A percentile compares a stretch with the other conserved stretches of the same genome.
Evolutionary conservation across 805 yeast species (phyloP).

Genomic region (Starmerella vitae): DNA sequence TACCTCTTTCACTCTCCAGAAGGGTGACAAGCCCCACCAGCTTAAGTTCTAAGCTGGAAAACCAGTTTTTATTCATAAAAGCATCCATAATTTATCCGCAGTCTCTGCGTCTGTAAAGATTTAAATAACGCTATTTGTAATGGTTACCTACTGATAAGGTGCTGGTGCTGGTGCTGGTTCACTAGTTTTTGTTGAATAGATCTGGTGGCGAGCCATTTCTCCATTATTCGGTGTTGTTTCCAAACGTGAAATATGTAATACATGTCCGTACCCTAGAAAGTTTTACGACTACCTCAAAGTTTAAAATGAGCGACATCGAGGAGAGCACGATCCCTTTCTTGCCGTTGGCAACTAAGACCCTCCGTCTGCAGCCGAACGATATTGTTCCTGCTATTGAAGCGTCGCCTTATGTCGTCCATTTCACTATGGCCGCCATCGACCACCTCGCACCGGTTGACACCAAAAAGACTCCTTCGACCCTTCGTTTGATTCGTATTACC

Average conservation of each 20-base stretch:
- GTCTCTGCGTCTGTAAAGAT: not conserved
- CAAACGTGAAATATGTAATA: not conserved
- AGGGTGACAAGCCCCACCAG: constrained; percentile 97
- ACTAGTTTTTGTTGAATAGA: too few species aligned
- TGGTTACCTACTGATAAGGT: too few species aligned
- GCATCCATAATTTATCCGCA: constrained; percentile 3
- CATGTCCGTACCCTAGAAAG: constrained; percentile 1
- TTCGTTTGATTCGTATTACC: constrained; percentile 49
- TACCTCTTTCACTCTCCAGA: constrained; percentile 88
- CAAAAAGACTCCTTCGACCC: constrained; percentile 59
- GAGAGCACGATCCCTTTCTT: constrained; percentile 11
- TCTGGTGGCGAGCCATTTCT: too few species aligned
- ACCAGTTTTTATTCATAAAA: constrained; percentile 4
- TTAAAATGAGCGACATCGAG: constrained; percentile 13
- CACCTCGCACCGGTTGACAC: constrained; percentile 58
- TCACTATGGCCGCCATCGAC: constrained; percentile 92
- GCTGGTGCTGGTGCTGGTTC: too few species aligned
- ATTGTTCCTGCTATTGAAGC: constrained; percentile 79
- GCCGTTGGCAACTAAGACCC: constrained; percentile 16
- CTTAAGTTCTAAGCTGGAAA: constrained; percentile 66
- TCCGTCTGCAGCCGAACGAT: constrained; percentile 57
- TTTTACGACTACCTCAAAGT: not conserved
- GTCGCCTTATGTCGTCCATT: constrained; percentile 76
- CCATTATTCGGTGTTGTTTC: too few species aligned
- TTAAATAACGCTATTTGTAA: too few species aligned